These are phyloP conservation scores for Ramalina intermedia DNA, from an alignment of 495 filamentous ascomycete genomes.

Conservation along the genomic window DNA sequence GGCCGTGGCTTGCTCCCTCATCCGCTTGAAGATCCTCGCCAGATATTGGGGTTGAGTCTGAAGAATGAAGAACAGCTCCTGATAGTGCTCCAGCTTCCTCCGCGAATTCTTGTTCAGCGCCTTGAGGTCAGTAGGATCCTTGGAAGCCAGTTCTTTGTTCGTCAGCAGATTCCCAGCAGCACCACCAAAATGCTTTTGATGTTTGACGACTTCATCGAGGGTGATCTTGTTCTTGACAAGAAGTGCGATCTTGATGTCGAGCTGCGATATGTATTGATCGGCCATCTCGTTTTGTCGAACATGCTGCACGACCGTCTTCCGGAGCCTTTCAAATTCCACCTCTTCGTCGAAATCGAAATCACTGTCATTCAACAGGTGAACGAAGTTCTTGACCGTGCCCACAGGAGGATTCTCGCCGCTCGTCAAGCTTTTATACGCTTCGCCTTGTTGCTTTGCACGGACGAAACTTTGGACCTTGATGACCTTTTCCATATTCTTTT, in stretches of 20 bases:
- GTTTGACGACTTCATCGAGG: constrained; percentile 90
- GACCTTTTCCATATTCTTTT: constrained; percentile 96
- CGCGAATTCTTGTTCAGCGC: constrained; percentile 91
- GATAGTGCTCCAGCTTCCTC: constrained; percentile 89
- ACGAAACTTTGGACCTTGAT: constrained; percentile 97
- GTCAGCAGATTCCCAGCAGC: constrained; percentile 74
- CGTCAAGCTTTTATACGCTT: constrained; percentile 92
- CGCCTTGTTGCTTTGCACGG: constrained; percentile 81
- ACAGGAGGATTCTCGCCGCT: constrained; percentile 96
- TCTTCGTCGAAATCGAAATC: constrained; percentile 99
- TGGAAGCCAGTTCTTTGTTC: constrained; percentile 74
- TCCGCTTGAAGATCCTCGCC: constrained; percentile 65
- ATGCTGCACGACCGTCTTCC: constrained; percentile 91
- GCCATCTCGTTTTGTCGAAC: constrained; percentile 93
- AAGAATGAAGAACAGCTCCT: constrained; percentile 93
- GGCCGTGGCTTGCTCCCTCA: constrained; percentile 70
- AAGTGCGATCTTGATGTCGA: constrained; percentile 97
- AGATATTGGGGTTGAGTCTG: constrained; percentile 96
- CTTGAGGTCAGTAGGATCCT: constrained; percentile 91
- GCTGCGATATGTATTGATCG: constrained; percentile 93
- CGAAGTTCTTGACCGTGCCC: constrained; percentile 90
- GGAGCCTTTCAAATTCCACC: constrained; percentile 81
- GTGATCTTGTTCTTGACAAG: constrained; percentile 99
- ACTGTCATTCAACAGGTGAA: constrained; percentile 94
- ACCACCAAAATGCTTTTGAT: constrained; percentile 92